phyloP scores from a whole-genome alignment of 2,329 filamentous ascomycete species.

The Claviceps capensis region DNA sequence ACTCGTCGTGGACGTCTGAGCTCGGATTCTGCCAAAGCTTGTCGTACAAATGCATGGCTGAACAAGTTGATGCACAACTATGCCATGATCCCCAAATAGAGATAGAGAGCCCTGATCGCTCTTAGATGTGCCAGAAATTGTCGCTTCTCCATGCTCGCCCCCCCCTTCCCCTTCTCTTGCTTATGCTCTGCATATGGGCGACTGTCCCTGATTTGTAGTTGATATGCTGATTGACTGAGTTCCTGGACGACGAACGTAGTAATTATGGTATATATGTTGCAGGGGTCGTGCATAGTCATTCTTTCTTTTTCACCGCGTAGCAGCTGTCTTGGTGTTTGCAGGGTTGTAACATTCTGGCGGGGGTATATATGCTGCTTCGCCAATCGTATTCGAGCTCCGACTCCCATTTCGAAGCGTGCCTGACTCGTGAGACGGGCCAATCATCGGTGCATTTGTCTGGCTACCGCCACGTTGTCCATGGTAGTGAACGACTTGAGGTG shows the following conservation, averaged over 20 bases:
- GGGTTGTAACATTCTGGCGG: slow-evolving; percentile 20
- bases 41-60: background rate
- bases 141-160: background rate
- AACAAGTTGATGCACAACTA: background rate
- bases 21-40: background rate
- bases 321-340: slow-evolving; percentile 8
- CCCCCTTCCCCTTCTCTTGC: background rate
- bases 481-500: slow-evolving; percentile 54
- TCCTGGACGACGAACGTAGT: background rate
- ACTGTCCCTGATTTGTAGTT: background rate
- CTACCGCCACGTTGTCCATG: slow-evolving; percentile 55
- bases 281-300: background rate
- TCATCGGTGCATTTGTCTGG: slow-evolving; percentile 50
- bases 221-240: background rate
- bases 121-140: background rate
- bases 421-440: slow-evolving; percentile 36
- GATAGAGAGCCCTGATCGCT: background rate
- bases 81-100: background rate
- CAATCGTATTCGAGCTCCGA: slow-evolving; percentile 29
- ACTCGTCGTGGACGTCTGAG: background rate
- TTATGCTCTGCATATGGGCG: background rate
- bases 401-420: slow-evolving; percentile 33
- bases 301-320: background rate
- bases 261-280: background rate
- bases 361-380: slow-evolving; percentile 22